Evolutionary conservation across 2,329 filamentous ascomycete species (phyloP).

Genomic region (Hypoxylon sp.): DNA sequence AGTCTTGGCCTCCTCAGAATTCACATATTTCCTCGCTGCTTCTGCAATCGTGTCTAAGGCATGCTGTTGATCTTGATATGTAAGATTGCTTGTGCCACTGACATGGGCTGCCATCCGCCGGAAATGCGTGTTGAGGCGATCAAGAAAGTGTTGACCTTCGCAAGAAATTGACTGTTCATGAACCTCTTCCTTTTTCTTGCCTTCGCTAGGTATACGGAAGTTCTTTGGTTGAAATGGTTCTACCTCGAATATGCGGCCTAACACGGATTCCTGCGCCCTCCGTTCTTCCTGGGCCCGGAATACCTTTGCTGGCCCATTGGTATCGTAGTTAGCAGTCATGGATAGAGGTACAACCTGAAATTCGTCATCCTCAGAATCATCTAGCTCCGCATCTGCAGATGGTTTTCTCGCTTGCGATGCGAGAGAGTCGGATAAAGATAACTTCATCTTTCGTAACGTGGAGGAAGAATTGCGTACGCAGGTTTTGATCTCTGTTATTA

Average conservation of each 20-base stretch:
- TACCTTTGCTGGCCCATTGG: conserved; percentile 61
- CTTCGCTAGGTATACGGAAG: conserved; percentile 48
- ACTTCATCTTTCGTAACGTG: conserved; percentile 67
- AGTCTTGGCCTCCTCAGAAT: conserved; percentile 54
- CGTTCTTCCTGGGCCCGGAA: conserved; percentile 68
- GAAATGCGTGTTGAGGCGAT: conserved; percentile 59
- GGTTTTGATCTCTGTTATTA: conserved; percentile 68
- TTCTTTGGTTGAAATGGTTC: conserved; percentile 60
- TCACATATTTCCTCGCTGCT: conserved; percentile 67
- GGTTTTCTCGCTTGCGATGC: conserved; percentile 64
- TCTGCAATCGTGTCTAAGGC: conserved; percentile 65
- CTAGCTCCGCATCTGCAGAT: conserved; percentile 58
- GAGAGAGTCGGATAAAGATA: conserved; percentile 71
- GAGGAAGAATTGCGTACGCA: conserved; percentile 70
- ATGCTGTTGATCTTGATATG: conserved; percentile 59
- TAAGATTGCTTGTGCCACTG: conserved; percentile 55
- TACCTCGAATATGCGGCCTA: conserved; percentile 68
- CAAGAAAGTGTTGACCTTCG: conserved; percentile 55
- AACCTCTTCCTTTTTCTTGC: conserved; percentile 49
- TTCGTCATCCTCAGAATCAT: conserved; percentile 71
- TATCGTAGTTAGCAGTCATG: conserved; percentile 53
- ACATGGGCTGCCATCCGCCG: conserved; percentile 60
- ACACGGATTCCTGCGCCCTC: conserved; percentile 67
- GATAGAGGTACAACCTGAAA: conserved; percentile 62
- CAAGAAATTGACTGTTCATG: conserved; percentile 45